A percentile compares a stretch with the other conserved stretches of the same genome.
Conservation (phyloP, 2,329 filamentous ascomycete genomes). For the Cryoendolithus antarcticus region DNA sequence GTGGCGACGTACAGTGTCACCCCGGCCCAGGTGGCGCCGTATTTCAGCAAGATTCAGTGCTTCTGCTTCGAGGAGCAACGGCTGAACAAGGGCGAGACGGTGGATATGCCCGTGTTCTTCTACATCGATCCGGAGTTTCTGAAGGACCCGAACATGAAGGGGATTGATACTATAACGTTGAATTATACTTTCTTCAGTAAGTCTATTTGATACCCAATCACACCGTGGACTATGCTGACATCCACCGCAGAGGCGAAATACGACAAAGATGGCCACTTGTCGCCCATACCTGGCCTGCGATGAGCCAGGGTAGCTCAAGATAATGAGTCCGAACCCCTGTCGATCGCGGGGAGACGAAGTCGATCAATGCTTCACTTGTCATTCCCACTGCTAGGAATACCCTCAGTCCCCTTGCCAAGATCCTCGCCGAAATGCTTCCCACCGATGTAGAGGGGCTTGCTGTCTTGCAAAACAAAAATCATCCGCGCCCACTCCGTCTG, state of each 20-base stretch:
- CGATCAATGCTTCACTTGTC: constrained; percentile 2
- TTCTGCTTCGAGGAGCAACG: constrained; percentile 98
- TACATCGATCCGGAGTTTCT: constrained; percentile 95
- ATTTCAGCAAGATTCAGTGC: constrained; percentile 99
- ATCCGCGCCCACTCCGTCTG: constrained; percentile 21
- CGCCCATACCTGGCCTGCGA: constrained; percentile 34
- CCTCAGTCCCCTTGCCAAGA: constrained; percentile 15
- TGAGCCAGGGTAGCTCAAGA: no score
- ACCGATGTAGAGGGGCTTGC: constrained; percentile 15
- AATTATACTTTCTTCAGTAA: constrained; percentile 98
- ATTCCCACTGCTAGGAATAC: constrained; percentile 12
- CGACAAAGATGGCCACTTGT: constrained; percentile 64
- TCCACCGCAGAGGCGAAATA: constrained; percentile 58
- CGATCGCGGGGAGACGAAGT: no score
- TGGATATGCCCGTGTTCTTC: constrained; percentile 99
- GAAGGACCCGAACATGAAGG: constrained; percentile 83
- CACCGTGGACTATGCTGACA: constrained; percentile 10
- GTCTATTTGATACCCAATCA: constrained; percentile 25
- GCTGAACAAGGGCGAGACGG: constrained; percentile 85
- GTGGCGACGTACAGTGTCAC: constrained; percentile 97
- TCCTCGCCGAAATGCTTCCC: constrained; percentile 18
- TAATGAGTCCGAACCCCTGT: no score
- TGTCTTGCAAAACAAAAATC: constrained; percentile 21
- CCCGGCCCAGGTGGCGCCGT: constrained; percentile 86
- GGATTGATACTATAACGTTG: constrained; percentile 86